These are phyloP conservation scores for Pueraria montana DNA, from an alignment of 306 rosid genomes.

Conservation along the genomic window DNA sequence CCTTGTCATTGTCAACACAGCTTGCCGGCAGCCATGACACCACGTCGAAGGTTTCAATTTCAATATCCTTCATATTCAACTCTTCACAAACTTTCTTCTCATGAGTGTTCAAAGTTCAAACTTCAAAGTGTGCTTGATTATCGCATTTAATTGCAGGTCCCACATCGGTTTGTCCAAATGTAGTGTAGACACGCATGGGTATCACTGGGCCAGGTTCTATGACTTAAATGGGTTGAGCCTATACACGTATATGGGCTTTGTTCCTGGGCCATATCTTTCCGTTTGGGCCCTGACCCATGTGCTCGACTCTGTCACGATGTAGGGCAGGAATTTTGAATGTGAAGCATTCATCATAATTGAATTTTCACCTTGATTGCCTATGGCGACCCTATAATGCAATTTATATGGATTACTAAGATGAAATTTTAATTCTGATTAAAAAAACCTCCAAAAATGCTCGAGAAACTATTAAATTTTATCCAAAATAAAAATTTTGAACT, in stretches of 20 bases:
- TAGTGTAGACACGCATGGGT: conserved; percentile 9
- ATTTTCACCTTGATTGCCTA: background rate
- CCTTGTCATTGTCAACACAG: conserved; percentile 36
- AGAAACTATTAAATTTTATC: background rate
- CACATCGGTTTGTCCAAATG: background rate
- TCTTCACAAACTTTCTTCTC: background rate
- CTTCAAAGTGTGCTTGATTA: background rate
- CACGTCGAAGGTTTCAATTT: conserved; percentile 18
- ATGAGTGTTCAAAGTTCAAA: too few relatives aligned
- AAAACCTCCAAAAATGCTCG: background rate
- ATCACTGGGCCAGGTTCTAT: conserved; percentile 35
- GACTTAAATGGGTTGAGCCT: conserved; percentile 8
- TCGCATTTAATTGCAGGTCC: background rate
- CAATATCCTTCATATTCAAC: conserved; percentile 27
- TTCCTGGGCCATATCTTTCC: conserved; percentile 31
- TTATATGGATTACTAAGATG: background rate
- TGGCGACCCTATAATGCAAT: background rate
- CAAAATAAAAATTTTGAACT: background rate
- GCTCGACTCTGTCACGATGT: conserved; percentile 10
- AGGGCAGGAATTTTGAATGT: background rate
- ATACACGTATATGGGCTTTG: conserved; percentile 42
- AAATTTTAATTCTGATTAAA: background rate
- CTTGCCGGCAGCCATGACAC: conserved; percentile 48
- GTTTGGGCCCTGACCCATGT: conserved; percentile 50
- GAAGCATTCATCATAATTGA: background rate